Evolutionary conservation across 1,284 basidiomycete genomes (phyloP), one percentile per base, ranked within the genome.

Genomic region (Ganoderma meredithae): DNA sequence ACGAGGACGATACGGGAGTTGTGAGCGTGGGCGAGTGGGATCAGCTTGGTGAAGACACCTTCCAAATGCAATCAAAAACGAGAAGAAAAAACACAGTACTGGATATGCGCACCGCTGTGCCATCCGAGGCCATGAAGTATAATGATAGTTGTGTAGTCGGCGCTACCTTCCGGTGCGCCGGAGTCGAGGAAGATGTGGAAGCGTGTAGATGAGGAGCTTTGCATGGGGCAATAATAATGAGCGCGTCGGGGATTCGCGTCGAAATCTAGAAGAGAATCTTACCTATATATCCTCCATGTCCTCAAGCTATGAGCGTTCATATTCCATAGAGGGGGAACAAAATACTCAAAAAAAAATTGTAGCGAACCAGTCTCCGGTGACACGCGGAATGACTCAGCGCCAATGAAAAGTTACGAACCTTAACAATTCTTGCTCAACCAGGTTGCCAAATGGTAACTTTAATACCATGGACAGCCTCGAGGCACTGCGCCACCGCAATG

Each of bases 91-190:
- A 31, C 13, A 49, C 4, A 19, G 27, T 17, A 25, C 9, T 7
- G 10, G 25, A 19, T n/a, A 31, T 17, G 22, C 74, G 52, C 49
- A 75, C 76, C 73, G 5, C 71, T 65, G 40, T 70, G 69, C 58
- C 74, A 76, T 41, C 65, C 68, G 1, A 73, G 69, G n/a, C 76
- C 76, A 40, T 77, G 75, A 4, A 77, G 64, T 39, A 75, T 66
- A 27, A 76, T 67, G 7, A 77, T 40, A 1, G 76, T 77, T 2
- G 68, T 71, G 43, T 77, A 77, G 12, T 62, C 53, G 4, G 59
- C 27, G 17, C 63, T 65, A 5, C 44, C 66, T 19, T 5, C 22
- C 1, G 70, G 70, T 17, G 61, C 59, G 27, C 70, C 70, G 22
- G 61, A 62, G 36, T 62, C 61, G n/a, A 19, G 9, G 22, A 53